Evolutionary conservation across 2,329 filamentous ascomycete genomes (phyloP).

Genomic region (Cladosporium cucumerinum): DNA sequence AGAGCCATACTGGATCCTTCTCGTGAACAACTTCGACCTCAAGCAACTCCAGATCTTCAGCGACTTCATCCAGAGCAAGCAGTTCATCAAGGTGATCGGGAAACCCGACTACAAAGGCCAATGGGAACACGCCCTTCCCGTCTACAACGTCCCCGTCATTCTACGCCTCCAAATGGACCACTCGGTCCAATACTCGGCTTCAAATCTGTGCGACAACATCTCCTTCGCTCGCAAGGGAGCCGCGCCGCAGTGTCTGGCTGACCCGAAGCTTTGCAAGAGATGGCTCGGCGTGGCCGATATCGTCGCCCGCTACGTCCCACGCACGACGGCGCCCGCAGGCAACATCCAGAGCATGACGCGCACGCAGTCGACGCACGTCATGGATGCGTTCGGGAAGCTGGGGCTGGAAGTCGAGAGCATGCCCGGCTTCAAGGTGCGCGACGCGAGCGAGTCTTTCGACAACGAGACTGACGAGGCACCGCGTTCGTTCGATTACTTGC

Average conservation of each 20-base stretch:
- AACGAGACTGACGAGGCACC: background rate
- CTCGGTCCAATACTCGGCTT: background rate
- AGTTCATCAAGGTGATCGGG: background rate
- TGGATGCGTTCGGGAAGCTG: no score
- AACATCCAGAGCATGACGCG: background rate
- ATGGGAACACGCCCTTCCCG: background rate
- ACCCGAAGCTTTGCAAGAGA: no score
- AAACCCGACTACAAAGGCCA: no score
- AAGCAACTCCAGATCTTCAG: background rate
- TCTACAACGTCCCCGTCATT: background rate
- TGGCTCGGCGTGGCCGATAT: background rate
- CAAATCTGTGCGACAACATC: background rate
- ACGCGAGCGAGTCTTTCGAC: no score
- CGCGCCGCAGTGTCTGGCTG: background rate
- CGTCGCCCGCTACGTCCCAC: background rate
- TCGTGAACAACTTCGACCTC: background rate
- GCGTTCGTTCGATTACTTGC: background rate
- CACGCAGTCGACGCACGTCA: no score
- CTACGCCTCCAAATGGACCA: background rate
- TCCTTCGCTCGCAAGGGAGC: background rate
- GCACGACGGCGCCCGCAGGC: background rate
- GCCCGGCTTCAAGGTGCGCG: no score
- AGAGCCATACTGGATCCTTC: background rate
- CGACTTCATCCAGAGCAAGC: background rate
- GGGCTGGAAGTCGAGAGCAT: no score